Conservation (phyloP, 306 rosid species). For the Prunus dulcis region DNA sequence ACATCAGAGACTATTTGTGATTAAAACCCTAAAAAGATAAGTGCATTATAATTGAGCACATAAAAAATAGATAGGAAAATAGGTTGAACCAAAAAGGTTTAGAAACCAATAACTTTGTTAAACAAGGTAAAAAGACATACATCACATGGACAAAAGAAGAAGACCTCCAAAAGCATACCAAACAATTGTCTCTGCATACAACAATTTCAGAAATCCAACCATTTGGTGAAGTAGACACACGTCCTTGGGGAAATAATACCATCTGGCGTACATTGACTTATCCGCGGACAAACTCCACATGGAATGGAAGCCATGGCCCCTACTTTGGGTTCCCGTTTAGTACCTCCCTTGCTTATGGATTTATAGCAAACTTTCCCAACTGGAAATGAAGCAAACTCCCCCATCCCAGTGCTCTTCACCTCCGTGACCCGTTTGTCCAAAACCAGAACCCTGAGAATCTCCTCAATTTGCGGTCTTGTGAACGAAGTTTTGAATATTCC, state of each 20-base stretch:
- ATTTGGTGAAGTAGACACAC: conserved; percentile 54
- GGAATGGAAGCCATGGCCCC: conserved; percentile 63
- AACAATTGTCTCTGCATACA: neutral
- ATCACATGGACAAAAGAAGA: neutral
- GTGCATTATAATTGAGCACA: too few relatives aligned
- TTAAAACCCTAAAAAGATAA: too few relatives aligned
- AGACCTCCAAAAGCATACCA: neutral
- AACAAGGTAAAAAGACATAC: neutral
- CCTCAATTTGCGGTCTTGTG: conserved; percentile 43
- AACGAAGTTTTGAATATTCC: conserved; percentile 32
- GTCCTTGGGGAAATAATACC: conserved; percentile 66
- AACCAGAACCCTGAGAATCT: conserved; percentile 55
- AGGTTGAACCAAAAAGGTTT: neutral
- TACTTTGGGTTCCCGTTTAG: conserved; percentile 34
- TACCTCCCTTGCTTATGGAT: conserved; percentile 47
- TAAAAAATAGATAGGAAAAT: neutral
- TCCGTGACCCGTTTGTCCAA: conserved; percentile 54
- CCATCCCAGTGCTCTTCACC: conserved; percentile 60
- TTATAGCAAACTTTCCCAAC: conserved; percentile 58
- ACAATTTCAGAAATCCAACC: conserved; percentile 60
- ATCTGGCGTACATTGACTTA: conserved; percentile 52
- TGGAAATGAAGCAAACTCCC: conserved; percentile 52
- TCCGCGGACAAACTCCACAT: conserved; percentile 75
- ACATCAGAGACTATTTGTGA: too few relatives aligned
- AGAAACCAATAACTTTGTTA: neutral